Evolutionary conservation across 2,329 filamentous ascomycete genomes (phyloP).

Genomic region (Cladophialophora exuberans): DNA sequence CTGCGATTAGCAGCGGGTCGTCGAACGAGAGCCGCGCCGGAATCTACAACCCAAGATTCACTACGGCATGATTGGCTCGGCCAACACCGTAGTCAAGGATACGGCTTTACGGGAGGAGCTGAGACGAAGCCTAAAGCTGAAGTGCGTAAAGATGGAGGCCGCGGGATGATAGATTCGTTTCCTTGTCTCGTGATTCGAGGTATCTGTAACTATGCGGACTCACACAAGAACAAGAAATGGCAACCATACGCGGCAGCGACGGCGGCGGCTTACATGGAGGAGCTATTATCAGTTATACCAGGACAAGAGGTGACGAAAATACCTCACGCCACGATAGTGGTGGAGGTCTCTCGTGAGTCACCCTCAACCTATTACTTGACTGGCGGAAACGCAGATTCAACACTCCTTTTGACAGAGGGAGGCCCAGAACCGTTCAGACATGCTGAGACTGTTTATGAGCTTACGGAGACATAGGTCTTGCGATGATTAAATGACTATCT

Average conservation of each 20-base stretch:
- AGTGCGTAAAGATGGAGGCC: slow-evolving; percentile 32
- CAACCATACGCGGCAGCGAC: slow-evolving; percentile 31
- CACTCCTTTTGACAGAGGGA: too few relatives aligned
- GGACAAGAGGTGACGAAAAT: background rate
- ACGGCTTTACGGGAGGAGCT: slow-evolving; percentile 21
- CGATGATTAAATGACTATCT: too few relatives aligned
- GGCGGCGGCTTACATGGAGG: slow-evolving; percentile 32
- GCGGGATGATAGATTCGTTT: slow-evolving; percentile 30
- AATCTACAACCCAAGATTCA: slow-evolving; percentile 24
- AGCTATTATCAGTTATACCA: slow-evolving; percentile 7
- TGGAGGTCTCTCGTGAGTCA: too few relatives aligned
- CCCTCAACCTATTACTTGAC: too few relatives aligned
- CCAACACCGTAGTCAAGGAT: slow-evolving; percentile 36
- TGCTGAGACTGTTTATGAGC: too few relatives aligned
- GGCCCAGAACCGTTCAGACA: too few relatives aligned
- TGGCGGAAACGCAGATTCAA: too few relatives aligned
- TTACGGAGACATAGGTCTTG: too few relatives aligned
- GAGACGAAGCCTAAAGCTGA: background rate
- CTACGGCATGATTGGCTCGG: slow-evolving; percentile 36
- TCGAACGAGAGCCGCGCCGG: background rate
- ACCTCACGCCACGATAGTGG: background rate
- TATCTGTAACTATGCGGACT: slow-evolving; percentile 34
- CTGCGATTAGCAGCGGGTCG: background rate
- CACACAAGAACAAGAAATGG: slow-evolving; percentile 34
- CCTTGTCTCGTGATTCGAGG: slow-evolving; percentile 33